These are phyloP conservation scores for Trichoderma pleuroti DNA, from an alignment of 2,329 filamentous ascomycete species.

Conservation along the genomic window DNA sequence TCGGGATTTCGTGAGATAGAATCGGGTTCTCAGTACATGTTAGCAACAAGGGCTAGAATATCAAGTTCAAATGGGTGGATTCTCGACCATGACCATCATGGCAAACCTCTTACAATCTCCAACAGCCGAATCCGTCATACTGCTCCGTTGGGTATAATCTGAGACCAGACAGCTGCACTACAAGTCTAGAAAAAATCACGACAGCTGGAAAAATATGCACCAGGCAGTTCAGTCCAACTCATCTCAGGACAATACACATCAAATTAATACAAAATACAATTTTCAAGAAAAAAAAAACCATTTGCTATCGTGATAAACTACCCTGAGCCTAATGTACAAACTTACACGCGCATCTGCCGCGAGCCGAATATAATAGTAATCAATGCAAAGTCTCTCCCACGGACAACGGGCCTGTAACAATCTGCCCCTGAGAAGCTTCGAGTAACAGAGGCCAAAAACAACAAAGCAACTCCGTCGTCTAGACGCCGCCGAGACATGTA, in stretches of 20 bases:
- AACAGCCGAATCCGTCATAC: not conserved
- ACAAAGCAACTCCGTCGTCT: not conserved
- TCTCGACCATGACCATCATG: not conserved
- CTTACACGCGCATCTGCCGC: not conserved
- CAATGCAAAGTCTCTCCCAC: not conserved
- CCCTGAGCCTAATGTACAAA: conserved; percentile 14
- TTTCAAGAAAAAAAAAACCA: not conserved
- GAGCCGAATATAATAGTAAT: not conserved
- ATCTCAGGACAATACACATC: not conserved
- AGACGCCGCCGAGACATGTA: not conserved
- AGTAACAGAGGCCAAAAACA: not conserved
- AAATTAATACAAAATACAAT: not conserved
- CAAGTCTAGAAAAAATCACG: not conserved
- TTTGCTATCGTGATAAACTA: conserved; percentile 4
- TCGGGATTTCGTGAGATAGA: not conserved
- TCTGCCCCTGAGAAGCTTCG: not conserved
- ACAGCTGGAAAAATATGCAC: no score
- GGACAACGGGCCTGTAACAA: not conserved
- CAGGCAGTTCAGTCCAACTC: not conserved
- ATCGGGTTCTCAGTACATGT: not conserved
- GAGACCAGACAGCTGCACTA: not conserved
- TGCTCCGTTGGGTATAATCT: not conserved
- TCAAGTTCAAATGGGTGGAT: not conserved
- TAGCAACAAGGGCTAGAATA: not conserved
- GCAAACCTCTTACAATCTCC: no score